Evolutionary conservation across 768 basidiomycete species (phyloP).

Genomic region (Termitomyces sp.): DNA sequence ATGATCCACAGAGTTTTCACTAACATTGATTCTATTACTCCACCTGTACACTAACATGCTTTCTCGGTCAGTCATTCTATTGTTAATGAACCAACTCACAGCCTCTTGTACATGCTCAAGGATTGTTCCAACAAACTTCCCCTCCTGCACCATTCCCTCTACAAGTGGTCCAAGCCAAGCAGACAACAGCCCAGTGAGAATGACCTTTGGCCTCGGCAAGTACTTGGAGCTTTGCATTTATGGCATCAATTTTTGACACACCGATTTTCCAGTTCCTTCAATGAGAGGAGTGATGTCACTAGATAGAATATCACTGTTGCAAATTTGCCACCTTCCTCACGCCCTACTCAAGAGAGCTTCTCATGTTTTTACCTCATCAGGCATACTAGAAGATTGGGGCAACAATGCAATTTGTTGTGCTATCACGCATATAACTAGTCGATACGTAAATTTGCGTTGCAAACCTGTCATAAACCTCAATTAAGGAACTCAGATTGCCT

Average conservation of each 20-base stretch:
- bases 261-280: not conserved
- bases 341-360: not conserved
- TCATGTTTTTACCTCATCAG: not conserved
- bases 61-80: not conserved
- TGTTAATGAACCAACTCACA: not conserved
- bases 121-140: not conserved
- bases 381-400: not conserved
- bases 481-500: too few species aligned
- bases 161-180: not conserved
- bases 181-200: not conserved
- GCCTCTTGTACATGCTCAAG: not conserved
- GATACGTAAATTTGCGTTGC: not conserved
- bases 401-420: not conserved
- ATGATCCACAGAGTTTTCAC: not conserved
- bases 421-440: not conserved
- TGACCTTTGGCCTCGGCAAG: not conserved
- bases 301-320: not conserved
- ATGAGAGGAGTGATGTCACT: not conserved
- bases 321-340: not conserved
- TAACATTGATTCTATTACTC: not conserved
- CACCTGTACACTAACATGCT: not conserved
- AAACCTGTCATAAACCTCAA: too few species aligned
- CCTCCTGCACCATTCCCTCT: not conserved
- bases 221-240: not conserved
- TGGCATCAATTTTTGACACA: not conserved